A percentile compares a stretch with the other conserved stretches of the same genome.
Evolutionary conservation across 2,329 filamentous ascomycete genomes (phyloP).

Genomic region (Aulographum hederae): DNA sequence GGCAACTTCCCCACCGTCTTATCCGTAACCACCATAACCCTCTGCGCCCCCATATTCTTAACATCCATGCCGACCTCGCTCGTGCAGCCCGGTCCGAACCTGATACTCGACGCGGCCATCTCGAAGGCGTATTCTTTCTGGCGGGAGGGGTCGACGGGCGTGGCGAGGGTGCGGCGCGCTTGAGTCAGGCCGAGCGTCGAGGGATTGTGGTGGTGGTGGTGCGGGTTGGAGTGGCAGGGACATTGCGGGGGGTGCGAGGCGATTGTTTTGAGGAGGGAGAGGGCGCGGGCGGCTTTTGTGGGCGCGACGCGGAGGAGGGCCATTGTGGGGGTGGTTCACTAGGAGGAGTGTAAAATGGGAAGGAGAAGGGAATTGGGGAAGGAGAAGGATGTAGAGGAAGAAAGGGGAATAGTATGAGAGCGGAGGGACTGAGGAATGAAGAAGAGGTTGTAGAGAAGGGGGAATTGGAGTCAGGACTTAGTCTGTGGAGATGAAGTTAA

Average conservation of each 20-base stretch:
- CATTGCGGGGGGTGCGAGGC: constrained; percentile 77
- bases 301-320: constrained; percentile 20
- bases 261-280: constrained; percentile 67
- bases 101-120: constrained; percentile 89
- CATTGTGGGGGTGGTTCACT: too few relatives aligned
- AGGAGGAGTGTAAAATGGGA: too few relatives aligned
- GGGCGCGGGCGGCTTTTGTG: constrained; percentile 37
- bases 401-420: too few relatives aligned
- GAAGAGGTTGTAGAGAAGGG: too few relatives aligned
- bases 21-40: constrained; percentile 87
- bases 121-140: constrained; percentile 97
- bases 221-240: constrained; percentile 83
- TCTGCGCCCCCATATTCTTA: constrained; percentile 71
- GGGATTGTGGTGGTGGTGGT: constrained; percentile 34
- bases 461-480: too few relatives aligned
- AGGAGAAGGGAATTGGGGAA: too few relatives aligned
- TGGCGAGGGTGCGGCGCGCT: constrained; percentile 44
- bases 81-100: constrained; percentile 83
- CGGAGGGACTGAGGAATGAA: too few relatives aligned
- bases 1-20: constrained; percentile 61
- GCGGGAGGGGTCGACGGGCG: constrained; percentile 50
- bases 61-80: constrained; percentile 98
- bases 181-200: constrained; percentile 1
- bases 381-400: too few relatives aligned
- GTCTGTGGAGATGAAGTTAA: too few relatives aligned